These are phyloP conservation scores for Eucalyptus tenuipes DNA, from an alignment of 345 rosid species.

Conservation along the genomic window DNA sequence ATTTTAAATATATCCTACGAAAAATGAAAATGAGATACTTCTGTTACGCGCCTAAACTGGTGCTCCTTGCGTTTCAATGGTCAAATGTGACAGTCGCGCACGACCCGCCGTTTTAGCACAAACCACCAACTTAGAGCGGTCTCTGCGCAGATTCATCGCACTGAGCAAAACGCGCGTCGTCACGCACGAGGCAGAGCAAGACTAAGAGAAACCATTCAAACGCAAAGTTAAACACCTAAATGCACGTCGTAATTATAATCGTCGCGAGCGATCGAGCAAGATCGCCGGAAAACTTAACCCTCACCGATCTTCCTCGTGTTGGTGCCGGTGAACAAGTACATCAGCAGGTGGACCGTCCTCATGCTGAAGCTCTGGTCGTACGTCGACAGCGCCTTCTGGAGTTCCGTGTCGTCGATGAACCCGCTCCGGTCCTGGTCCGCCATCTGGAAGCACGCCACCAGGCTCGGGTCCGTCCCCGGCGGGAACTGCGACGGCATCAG, in stretches of 20 bases:
- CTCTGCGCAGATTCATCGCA: not conserved
- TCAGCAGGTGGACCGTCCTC: conserved; percentile 77
- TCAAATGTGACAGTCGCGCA: not conserved
- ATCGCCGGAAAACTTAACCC: not conserved
- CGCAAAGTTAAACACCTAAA: not conserved
- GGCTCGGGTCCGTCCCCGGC: conserved; percentile 78
- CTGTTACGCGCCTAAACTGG: not conserved
- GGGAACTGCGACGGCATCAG: conserved; percentile 73
- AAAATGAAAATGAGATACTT: not conserved
- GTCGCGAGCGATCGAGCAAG: not conserved
- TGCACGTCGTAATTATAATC: not conserved
- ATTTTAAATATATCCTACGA: not conserved
- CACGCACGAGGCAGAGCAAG: not conserved
- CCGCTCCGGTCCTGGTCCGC: conserved; percentile 92
- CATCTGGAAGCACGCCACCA: conserved; percentile 64
- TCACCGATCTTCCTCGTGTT: conserved; percentile 71
- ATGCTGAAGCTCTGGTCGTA: conserved; percentile 78
- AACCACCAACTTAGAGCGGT: not conserved
- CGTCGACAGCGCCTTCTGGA: conserved; percentile 75
- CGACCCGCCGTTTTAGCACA: not conserved
- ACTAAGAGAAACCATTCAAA: not conserved
- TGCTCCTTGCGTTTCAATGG: not conserved
- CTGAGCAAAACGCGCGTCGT: not conserved
- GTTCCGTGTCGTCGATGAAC: conserved; percentile 75
- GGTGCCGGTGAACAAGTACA: conserved; percentile 66